Conservation (phyloP, 1,284 basidiomycete genomes). For the Tilletia caries region DNA sequence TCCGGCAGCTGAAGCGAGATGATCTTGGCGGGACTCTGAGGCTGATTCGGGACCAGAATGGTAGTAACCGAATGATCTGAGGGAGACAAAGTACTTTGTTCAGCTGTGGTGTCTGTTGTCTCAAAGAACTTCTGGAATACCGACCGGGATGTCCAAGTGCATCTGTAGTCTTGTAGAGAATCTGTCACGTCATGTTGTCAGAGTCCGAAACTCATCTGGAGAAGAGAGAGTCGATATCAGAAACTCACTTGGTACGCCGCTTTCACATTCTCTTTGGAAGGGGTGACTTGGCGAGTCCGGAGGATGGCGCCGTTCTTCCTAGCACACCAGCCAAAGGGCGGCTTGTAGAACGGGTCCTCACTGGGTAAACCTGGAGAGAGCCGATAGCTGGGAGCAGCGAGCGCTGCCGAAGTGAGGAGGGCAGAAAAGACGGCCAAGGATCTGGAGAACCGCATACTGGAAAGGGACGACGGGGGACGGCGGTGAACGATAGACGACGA, state of each 20-base stretch:
- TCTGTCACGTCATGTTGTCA: no score
- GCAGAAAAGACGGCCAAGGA: neutral
- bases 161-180: conserved; percentile 35
- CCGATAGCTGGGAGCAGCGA: neutral
- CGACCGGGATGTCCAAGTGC: neutral
- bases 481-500: no score
- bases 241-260: conserved; percentile 30
- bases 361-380: neutral
- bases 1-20: conserved; percentile 34
- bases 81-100: no score
- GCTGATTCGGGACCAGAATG: conserved; percentile 32
- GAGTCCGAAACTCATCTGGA: no score
- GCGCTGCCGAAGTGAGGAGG: neutral
- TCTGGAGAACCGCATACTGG: neutral
- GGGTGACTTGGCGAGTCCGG: neutral
- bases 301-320: neutral
- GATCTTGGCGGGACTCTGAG: conserved; percentile 30
- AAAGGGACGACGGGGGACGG: no score
- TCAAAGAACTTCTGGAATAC: no score
- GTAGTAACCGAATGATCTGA: conserved; percentile 34
- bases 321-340: neutral
- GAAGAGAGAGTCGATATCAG: no score
- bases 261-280: neutral
- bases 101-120: no score
- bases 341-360: neutral